A percentile compares a stretch with the other conserved stretches of the same genome.
Evolutionary conservation across 495 filamentous ascomycete genomes (phyloP).

Genomic region (Tuber brumale): DNA sequence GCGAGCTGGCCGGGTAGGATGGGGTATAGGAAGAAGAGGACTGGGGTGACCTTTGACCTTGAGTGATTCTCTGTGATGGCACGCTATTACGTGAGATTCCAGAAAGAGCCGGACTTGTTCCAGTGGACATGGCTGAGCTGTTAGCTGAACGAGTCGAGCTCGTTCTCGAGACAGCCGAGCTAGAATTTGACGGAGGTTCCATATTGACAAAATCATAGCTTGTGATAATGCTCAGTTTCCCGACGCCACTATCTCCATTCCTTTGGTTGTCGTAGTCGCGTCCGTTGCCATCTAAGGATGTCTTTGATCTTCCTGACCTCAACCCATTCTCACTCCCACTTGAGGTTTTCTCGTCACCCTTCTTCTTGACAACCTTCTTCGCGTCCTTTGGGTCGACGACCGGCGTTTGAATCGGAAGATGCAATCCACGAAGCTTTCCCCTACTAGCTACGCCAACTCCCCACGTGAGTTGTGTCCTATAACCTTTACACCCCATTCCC

Average conservation of each 20-base stretch:
- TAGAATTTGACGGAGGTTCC: conserved; percentile 44
- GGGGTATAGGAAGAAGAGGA: conserved; percentile 32
- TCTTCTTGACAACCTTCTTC: conserved; percentile 45
- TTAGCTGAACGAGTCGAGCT: conserved; percentile 31
- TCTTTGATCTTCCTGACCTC: conserved; percentile 27
- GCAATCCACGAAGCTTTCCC: conserved; percentile 85
- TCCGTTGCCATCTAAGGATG: conserved; percentile 19
- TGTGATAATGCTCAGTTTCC: conserved; percentile 42
- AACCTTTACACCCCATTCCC: conserved; percentile 90
- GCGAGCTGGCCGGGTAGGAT: conserved; percentile 33
- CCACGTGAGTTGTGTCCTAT: conserved; percentile 97
- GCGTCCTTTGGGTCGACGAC: conserved; percentile 48
- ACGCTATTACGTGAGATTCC: conserved; percentile 36
- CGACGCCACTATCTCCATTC: conserved; percentile 19
- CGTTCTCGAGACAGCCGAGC: conserved; percentile 39
- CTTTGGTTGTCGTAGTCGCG: conserved; percentile 33
- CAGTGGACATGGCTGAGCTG: conserved; percentile 30
- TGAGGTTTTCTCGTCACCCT: conserved; percentile 40
- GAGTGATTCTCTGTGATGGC: conserved; percentile 34
- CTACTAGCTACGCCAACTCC: conserved; percentile 93
- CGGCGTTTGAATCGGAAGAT: conserved; percentile 72
- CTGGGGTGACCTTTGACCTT: conserved; percentile 28
- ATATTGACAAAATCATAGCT: conserved; percentile 52
- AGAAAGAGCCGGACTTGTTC: conserved; percentile 37
- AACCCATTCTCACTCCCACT: conserved; percentile 26